phyloP scores from a whole-genome alignment of 2,329 filamentous ascomycete genomes.

The Capronia coronata region DNA sequence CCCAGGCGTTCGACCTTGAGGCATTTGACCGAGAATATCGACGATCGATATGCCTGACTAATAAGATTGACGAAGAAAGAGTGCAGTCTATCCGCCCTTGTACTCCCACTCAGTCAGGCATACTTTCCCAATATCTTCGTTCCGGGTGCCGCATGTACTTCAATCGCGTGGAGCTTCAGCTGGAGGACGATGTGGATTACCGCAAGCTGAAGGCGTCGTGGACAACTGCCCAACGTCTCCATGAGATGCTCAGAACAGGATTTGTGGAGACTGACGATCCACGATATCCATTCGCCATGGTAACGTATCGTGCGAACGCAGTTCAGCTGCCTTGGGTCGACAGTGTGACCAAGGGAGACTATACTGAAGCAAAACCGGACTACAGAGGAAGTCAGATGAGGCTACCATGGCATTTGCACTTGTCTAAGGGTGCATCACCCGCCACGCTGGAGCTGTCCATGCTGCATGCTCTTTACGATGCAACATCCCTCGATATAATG shows the following conservation, averaged over 20 bases:
- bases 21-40: slow-evolving; percentile 46
- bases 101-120: slow-evolving; percentile 70
- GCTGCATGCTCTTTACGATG: slow-evolving; percentile 84
- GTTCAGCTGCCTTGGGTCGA: slow-evolving; percentile 39
- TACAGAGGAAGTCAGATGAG: slow-evolving; percentile 4
- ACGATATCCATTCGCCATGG: slow-evolving; percentile 64
- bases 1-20: slow-evolving; percentile 42
- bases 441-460: slow-evolving; percentile 48
- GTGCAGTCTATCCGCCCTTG: slow-evolving; percentile 65
- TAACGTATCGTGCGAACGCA: slow-evolving; percentile 48
- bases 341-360: not conserved
- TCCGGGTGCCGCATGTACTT: slow-evolving; percentile 66
- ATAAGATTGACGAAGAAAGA: slow-evolving; percentile 12
- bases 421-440: slow-evolving; percentile 36
- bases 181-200: slow-evolving; percentile 40
- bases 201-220: slow-evolving; percentile 53
- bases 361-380: not conserved
- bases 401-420: slow-evolving; percentile 54
- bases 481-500: slow-evolving; percentile 61
- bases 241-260: slow-evolving; percentile 70
- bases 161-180: slow-evolving; percentile 58
- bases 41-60: slow-evolving; percentile 10
- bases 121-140: slow-evolving; percentile 67
- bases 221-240: slow-evolving; percentile 46
- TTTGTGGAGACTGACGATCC: slow-evolving; percentile 59